Base-by-base conservation (phyloP, 352 stramenopile species). In the Phytophthora fragariaefolia region DNA sequence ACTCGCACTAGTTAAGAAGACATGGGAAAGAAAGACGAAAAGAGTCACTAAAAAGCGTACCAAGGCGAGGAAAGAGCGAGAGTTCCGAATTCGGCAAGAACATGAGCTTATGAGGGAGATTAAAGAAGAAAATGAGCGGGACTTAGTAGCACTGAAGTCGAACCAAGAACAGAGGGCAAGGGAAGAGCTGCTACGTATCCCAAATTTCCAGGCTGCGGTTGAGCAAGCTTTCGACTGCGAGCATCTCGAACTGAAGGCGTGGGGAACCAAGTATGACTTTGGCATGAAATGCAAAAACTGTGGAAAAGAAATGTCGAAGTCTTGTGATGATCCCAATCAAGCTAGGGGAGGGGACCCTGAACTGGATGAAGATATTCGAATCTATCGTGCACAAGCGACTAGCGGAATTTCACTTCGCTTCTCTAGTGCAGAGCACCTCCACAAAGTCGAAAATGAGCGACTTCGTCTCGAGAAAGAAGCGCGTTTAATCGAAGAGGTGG, bases 381-480 rank as follows among this genome's bases (percentile, higher is more conserved):
- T 66, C 15, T 79, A 94, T 55, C 77, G 86, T n/a, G 64, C 48
- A 38, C 69, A 91, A 28, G 73, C 55, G 2, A 79, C 74, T 20
- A 78, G 76, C 46, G 79, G 80, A 1, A 30, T 71, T 15, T 63
- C 61, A 0, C 58, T 93, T 28, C 72, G 63, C 3, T 76, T 93
- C 27, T 51, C 48, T 27, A 55, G 72, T 60, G 24, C 61, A 9
- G 62, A 66, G 1, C 79, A 95, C 32, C 73, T 91, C 4, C 26
- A 66, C 0, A 53, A 54, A 4, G 71, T 95, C 13, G 84, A 95
- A 38, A 63, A 73, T 17, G 86, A 95, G 49, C 73, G 86, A 1
- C 6, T 91, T 57, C 76, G 86, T 0, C 57, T 91, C 8, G 86
- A 95, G 32, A 95, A 95, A 56, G 86, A 95, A 56, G 73, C 73